A percentile compares a stretch with the other conserved stretches of the same genome.
Evolutionary conservation across 1,284 basidiomycete species (phyloP).

Genomic region (Hymenochaete sp.): DNA sequence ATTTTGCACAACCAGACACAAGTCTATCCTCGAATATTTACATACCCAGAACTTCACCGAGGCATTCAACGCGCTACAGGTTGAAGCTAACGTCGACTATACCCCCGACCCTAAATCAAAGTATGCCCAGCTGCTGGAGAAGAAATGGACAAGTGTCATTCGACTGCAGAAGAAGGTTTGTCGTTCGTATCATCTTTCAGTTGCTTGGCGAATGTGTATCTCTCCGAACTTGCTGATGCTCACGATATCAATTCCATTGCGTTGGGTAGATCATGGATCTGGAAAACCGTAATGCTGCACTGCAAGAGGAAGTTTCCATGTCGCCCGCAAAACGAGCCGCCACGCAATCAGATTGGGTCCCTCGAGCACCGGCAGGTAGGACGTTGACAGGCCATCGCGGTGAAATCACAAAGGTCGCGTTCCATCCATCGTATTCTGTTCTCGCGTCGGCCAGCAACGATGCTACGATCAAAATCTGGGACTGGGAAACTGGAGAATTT

Average conservation of each 20-base stretch:
- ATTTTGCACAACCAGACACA: slow-evolving; percentile 33
- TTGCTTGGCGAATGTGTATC: too few species aligned
- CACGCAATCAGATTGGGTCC: slow-evolving; percentile 54
- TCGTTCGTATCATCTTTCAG: too few species aligned
- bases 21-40: slow-evolving; percentile 56
- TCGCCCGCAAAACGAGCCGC: slow-evolving; percentile 28
- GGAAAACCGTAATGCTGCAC: slow-evolving; percentile 53
- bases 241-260: too few species aligned
- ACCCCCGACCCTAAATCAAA: slow-evolving; percentile 54
- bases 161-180: slow-evolving; percentile 72
- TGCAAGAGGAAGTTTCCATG: slow-evolving; percentile 52
- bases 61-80: slow-evolving; percentile 39
- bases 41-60: slow-evolving; percentile 38
- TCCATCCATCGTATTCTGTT: slow-evolving; percentile 65
- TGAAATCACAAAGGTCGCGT: slow-evolving; percentile 54
- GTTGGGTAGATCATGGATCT: slow-evolving; percentile 59
- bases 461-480: slow-evolving; percentile 70
- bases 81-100: slow-evolving; percentile 44
- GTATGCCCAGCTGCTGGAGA: slow-evolving; percentile 60
- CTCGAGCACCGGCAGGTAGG: slow-evolving; percentile 53
- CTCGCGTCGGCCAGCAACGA: slow-evolving; percentile 67
- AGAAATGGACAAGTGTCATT: slow-evolving; percentile 80
- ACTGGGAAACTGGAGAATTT: slow-evolving; percentile 77
- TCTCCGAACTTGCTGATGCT: too few species aligned
- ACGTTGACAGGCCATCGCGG: slow-evolving; percentile 58